Base-by-base conservation (phyloP, 306 rosid species). In the Quercus ilex region DNA sequence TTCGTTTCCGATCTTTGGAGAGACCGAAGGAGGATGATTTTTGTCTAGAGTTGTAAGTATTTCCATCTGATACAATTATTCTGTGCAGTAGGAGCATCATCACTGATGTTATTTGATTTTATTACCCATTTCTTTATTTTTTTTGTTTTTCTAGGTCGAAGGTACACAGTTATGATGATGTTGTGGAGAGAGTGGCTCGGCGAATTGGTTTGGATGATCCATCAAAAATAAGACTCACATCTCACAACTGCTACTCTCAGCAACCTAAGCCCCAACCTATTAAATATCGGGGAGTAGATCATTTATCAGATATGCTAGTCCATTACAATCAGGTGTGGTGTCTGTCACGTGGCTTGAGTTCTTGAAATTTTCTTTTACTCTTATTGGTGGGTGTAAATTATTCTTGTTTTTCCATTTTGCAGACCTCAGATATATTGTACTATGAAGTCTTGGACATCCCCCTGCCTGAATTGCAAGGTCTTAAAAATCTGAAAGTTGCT, bases 21-120 rank as follows among this genome's bases (percentile, higher is more conserved):
- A 92, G 84, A 80, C 97, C 99, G 12, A 94, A 94, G 71, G 99
- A 94, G 80, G 97, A 94, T 56, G 95, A 91, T 65, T 94, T 94
- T 77, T 85, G 84, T 81, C 85, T 92, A 55, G 97, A 94, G 76
- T 83, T 94, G 99, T 94, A 75, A 88, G 97, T 85, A 73, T 63
- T 74, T 83, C 62, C 59, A 18, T 31, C 23, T 75, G 28, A 53
- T 26, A 58, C 62, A n/a, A 53, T 71, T 55, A 28, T 43, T 23
- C 7, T 26, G 20, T 26, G 49, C 78, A 63, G 33, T 17, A 5
- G 28, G 65, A n/a, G 31, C 20, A 46, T 33, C 68, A 26, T 49
- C 23, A 56, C 25, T 75, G 13, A 21, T n/a, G 31, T 25, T 70
- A 12, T 55, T 20, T 52, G 63, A 6, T 38, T 21, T 26, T 19